phyloP scores from a whole-genome alignment of 2,329 filamentous ascomycete genomes.

The Xylariaceae sp. region DNA sequence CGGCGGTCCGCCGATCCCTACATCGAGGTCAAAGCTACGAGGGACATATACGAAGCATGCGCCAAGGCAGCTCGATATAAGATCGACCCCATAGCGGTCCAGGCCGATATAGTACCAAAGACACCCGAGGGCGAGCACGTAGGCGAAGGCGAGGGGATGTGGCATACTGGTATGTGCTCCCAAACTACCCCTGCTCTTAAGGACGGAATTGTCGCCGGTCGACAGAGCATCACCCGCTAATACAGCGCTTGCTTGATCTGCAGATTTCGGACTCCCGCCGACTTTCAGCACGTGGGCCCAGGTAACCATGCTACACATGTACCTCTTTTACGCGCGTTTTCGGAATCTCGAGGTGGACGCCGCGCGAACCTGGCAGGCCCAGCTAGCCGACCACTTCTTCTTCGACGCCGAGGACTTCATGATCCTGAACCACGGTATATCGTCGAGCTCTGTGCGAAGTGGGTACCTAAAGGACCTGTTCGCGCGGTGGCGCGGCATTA shows the following conservation, averaged over 20 bases:
- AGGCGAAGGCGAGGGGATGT: conserved; percentile 68
- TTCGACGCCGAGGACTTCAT: conserved; percentile 81
- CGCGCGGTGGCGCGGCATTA: conserved; percentile 82
- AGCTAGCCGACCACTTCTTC: conserved; percentile 94
- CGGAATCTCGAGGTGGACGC: conserved; percentile 69
- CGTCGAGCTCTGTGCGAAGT: conserved; percentile 55
- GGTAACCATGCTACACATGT: conserved; percentile 94
- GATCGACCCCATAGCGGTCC: conserved; percentile 64
- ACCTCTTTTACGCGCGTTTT: conserved; percentile 78
- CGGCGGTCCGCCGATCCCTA: conserved; percentile 48
- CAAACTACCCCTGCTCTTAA: background rate
- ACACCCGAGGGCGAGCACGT: conserved; percentile 78
- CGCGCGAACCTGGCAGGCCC: conserved; percentile 76
- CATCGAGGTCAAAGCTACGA: conserved; percentile 72
- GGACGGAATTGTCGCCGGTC: background rate
- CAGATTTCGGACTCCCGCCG: conserved; percentile 72
- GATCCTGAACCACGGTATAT: conserved; percentile 71
- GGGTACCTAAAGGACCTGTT: conserved; percentile 83
- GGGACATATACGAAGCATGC: conserved; percentile 74
- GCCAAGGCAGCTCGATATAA: conserved; percentile 69
- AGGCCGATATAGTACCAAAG: conserved; percentile 63
- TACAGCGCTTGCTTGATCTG: background rate
- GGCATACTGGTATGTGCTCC: conserved; percentile 65
- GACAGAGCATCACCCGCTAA: conserved; percentile 5
- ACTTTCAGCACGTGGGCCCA: conserved; percentile 97